phyloP scores from a whole-genome alignment of 305 asterid genomes.

The Fraxinus velutina region DNA sequence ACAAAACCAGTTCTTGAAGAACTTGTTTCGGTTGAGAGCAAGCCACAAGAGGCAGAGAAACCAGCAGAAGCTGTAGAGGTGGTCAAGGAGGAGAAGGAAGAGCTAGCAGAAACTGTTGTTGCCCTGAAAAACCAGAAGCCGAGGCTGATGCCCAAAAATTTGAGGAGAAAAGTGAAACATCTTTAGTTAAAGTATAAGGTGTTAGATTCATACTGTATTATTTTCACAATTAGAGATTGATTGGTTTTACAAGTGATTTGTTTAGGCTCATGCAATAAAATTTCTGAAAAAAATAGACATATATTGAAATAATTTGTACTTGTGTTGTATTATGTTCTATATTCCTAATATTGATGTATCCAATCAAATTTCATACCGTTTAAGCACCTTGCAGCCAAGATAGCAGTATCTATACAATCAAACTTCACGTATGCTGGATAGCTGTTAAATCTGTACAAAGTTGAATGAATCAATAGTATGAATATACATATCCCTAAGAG shows the following conservation, averaged over 20 bases:
- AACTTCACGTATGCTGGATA: no score
- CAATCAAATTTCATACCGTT: no score
- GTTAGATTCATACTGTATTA: neutral
- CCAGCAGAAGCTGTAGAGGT: slow-evolving; percentile 5
- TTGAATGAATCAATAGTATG: no score
- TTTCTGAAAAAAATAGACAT: no score
- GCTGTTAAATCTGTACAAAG: no score
- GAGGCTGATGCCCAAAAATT: slow-evolving; percentile 12
- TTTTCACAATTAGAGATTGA: neutral
- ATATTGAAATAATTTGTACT: no score
- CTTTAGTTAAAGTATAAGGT: slow-evolving; percentile 3
- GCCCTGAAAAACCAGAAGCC: neutral
- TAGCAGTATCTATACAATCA: no score
- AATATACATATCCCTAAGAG: no score
- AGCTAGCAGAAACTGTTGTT: slow-evolving; percentile 28
- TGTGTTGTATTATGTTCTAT: no score
- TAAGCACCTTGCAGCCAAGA: no score
- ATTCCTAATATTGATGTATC: no score
- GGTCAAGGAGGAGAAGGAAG: slow-evolving; percentile 39
- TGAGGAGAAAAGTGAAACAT: neutral
- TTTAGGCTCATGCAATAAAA: slow-evolving; percentile 7
- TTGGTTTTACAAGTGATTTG: slow-evolving; percentile 6
- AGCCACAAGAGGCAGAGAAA: slow-evolving; percentile 29
- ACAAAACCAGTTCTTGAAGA: slow-evolving; percentile 11
- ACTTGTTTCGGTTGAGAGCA: slow-evolving; percentile 24